phyloP scores from a whole-genome alignment of 2,329 filamentous ascomycete genomes.

The Colletotrichum sp. region DNA sequence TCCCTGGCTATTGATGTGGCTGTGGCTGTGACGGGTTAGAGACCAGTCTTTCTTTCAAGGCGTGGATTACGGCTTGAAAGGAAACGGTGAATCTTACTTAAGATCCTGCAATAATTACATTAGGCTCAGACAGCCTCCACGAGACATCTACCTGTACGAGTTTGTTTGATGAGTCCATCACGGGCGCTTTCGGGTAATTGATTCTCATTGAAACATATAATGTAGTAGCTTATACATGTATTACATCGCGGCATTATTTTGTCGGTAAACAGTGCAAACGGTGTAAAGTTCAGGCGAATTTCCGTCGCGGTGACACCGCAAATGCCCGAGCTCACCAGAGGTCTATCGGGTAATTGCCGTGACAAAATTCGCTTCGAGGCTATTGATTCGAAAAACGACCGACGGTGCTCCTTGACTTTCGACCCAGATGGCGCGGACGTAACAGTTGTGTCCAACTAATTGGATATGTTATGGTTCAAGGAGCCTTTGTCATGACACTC shows the following conservation, averaged over 20 bases:
- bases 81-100: neutral
- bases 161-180: neutral
- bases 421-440: neutral
- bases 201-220: neutral
- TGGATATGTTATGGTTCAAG: neutral
- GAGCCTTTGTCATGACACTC: too few species aligned
- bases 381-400: neutral
- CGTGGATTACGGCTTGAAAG: too few species aligned
- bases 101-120: neutral
- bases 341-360: neutral
- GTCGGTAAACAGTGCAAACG: neutral
- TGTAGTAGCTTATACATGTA: neutral
- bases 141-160: neutral
- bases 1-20: neutral
- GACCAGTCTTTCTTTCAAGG: too few species aligned
- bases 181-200: neutral
- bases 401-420: neutral
- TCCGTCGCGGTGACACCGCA: neutral
- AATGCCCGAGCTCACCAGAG: neutral
- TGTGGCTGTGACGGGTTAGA: too few species aligned
- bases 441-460: neutral
- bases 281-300: neutral
- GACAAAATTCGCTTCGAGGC: neutral
- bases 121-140: neutral
- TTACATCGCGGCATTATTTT: neutral